Percentiles rank a stretch among this genome's conserved stretches.
These are phyloP conservation scores for Penicillium ucsense DNA, from an alignment of 495 filamentous ascomycete genomes.

Conservation along the genomic window DNA sequence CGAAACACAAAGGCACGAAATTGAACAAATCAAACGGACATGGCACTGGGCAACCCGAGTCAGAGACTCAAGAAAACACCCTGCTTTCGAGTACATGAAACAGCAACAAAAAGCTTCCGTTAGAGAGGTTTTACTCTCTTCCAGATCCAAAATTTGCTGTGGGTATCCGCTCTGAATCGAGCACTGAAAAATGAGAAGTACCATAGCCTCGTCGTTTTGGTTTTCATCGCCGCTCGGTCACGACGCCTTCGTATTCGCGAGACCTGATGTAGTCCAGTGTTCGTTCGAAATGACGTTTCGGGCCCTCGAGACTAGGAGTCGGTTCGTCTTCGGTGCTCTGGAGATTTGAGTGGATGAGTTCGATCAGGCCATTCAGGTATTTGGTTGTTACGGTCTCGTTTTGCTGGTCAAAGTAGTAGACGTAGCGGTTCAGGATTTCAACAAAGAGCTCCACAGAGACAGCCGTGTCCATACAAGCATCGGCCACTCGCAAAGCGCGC, in stretches of 20 bases:
- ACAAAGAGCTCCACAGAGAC: conserved; percentile 97
- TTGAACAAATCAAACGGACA: too few relatives aligned
- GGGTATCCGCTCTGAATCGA: too few relatives aligned
- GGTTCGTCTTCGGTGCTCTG: conserved; percentile 59
- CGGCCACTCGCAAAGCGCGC: conserved; percentile 87
- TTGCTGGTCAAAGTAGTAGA: conserved; percentile 98
- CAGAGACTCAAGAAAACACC: too few relatives aligned
- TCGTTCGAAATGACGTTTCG: conserved; percentile 83
- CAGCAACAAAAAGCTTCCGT: too few relatives aligned
- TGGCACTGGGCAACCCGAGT: too few relatives aligned
- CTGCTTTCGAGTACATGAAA: too few relatives aligned
- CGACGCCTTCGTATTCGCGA: conserved; percentile 86
- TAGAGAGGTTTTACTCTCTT: too few relatives aligned
- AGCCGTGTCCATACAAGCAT: conserved; percentile 99
- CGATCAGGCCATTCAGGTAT: conserved; percentile 95
- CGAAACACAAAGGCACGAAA: too few relatives aligned
- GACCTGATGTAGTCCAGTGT: conserved; percentile 88
- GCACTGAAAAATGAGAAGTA: too few relatives aligned
- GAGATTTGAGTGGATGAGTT: conserved; percentile 94
- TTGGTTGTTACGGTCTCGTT: conserved; percentile 98
- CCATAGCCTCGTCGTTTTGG: too few relatives aligned
- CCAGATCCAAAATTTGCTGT: too few relatives aligned
- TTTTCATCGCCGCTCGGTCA: conserved; percentile 54
- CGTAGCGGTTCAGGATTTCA: conserved; percentile 94
- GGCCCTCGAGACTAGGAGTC: conserved; percentile 73